phyloP scores from a whole-genome alignment of 106 monocot species.

The Platanthera zijinensis region DNA sequence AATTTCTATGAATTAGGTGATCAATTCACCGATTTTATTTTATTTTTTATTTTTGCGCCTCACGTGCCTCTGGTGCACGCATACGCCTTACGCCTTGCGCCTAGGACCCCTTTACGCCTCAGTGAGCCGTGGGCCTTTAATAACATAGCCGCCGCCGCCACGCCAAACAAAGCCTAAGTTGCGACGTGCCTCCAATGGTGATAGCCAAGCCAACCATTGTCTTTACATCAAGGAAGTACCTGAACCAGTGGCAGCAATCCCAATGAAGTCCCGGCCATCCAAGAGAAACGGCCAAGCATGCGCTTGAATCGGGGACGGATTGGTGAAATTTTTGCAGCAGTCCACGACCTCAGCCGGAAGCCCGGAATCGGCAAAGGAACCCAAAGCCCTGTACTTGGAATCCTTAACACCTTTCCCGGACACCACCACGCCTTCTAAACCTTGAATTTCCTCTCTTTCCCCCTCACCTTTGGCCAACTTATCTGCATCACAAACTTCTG shows the following conservation, averaged over 20 bases:
- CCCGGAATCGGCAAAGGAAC: constrained; percentile 45
- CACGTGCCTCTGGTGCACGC: too few relatives aligned
- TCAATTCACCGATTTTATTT: too few relatives aligned
- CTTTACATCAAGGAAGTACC: constrained; percentile 27
- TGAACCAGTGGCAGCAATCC: constrained; percentile 94
- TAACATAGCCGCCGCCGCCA: too few relatives aligned
- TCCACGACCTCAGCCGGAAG: constrained; percentile 64
- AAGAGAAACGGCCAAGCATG: constrained; percentile 90
- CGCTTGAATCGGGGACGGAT: constrained; percentile 89
- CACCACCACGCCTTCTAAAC: constrained; percentile 30
- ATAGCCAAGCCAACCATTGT: too few relatives aligned
- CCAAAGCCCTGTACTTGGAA: constrained; percentile 58
- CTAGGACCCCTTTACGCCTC: too few relatives aligned
- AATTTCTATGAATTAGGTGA: too few relatives aligned
- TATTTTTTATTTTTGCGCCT: too few relatives aligned
- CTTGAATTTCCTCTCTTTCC: constrained; percentile 4
- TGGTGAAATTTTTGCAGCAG: constrained; percentile 72
- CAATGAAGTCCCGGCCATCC: constrained; percentile 84
- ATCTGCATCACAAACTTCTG: neutral
- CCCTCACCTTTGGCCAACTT: neutral
- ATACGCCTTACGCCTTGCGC: too few relatives aligned
- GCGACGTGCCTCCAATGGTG: too few relatives aligned
- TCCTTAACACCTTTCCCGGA: constrained; percentile 50
- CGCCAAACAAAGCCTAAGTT: too few relatives aligned
- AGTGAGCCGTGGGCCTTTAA: too few relatives aligned